Evolutionary conservation across 441 rosid genomes (phyloP).

Genomic region (Populus hybrid): DNA sequence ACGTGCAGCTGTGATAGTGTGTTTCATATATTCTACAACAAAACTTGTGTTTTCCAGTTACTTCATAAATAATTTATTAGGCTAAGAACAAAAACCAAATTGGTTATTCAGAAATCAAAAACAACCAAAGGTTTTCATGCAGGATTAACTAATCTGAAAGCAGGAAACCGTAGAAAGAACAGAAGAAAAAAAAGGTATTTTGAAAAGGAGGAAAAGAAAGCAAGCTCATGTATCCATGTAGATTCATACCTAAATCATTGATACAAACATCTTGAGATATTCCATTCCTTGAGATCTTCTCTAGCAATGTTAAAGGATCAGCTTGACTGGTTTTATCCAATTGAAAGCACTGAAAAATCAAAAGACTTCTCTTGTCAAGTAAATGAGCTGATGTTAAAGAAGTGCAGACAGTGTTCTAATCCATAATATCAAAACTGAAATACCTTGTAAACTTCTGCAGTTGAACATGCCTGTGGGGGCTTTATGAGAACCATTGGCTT

Average conservation of each 20-base stretch:
- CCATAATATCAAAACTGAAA: background rate
- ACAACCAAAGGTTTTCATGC: background rate
- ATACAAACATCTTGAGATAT: slow-evolving; percentile 83
- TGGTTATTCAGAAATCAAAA: background rate
- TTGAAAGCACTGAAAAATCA: slow-evolving; percentile 51
- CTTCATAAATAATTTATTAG: background rate
- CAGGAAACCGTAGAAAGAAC: background rate
- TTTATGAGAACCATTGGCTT: slow-evolving; percentile 86
- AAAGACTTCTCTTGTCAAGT: slow-evolving; percentile 18
- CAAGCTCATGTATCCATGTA: slow-evolving; percentile 8
- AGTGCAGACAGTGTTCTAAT: background rate
- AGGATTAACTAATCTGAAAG: background rate
- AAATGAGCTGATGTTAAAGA: background rate
- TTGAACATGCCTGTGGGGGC: slow-evolving; percentile 85
- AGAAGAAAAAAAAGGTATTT: background rate
- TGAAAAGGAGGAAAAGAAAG: slow-evolving; percentile 5
- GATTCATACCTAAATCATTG: slow-evolving; percentile 80
- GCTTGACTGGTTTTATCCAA: slow-evolving; percentile 66
- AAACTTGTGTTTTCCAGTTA: background rate
- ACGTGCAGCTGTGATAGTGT: background rate
- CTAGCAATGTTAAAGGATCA: slow-evolving; percentile 72
- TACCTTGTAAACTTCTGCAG: slow-evolving; percentile 97
- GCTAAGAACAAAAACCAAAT: background rate
- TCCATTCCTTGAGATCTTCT: slow-evolving; percentile 67
- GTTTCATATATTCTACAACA: background rate